Conservation (phyloP, 345 rosid genomes). For the Eucalyptus rudis region DNA sequence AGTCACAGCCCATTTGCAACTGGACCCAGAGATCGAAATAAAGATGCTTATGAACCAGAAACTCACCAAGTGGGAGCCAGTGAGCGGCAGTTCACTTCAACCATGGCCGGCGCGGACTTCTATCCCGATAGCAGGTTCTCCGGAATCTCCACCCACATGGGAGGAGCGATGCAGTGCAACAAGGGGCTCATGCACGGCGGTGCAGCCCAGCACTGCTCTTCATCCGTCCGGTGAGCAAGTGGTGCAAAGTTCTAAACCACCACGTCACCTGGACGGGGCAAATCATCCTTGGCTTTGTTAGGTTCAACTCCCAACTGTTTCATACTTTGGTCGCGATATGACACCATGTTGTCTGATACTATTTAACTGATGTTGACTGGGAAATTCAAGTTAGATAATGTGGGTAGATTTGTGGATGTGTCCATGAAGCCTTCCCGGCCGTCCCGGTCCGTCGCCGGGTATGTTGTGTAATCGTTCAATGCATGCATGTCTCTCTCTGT, state of each 20-base stretch:
- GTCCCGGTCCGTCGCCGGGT: not conserved
- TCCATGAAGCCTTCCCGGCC: not conserved
- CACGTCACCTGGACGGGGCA: constrained; percentile 13
- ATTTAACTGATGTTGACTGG: not conserved
- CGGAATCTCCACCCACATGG: not conserved
- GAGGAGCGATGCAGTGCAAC: not conserved
- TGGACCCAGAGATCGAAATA: not conserved
- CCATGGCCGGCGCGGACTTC: not conserved
- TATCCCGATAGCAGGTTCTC: constrained; percentile 1
- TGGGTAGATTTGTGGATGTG: not conserved
- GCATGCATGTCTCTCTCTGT: not conserved
- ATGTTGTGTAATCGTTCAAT: not conserved
- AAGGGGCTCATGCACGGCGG: not conserved
- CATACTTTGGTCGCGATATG: not conserved
- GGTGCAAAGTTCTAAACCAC: not conserved
- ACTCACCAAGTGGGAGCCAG: not conserved
- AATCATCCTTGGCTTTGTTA: constrained; percentile 59
- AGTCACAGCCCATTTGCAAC: not conserved
- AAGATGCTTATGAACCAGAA: not conserved
- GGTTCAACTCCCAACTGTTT: not conserved
- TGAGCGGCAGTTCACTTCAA: not conserved
- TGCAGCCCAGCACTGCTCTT: constrained; percentile 6
- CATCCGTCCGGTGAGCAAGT: constrained; percentile 18
- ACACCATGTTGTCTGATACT: not conserved
- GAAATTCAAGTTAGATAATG: not conserved